Evolutionary conservation across 2,329 filamentous ascomycete species (phyloP).

Genomic region (Fusarium sp.): DNA sequence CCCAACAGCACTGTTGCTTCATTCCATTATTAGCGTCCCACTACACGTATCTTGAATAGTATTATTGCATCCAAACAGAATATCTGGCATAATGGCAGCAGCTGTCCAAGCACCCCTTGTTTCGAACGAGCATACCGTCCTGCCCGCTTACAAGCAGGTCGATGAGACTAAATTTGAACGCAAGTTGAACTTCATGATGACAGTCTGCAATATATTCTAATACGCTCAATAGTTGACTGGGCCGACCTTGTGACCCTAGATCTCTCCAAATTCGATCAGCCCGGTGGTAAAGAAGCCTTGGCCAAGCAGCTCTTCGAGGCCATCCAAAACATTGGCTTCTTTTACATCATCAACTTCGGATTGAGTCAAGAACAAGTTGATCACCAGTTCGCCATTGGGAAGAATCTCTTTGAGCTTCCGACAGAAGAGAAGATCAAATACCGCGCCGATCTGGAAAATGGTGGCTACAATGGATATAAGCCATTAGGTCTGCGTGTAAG

Average conservation of each 20-base stretch:
- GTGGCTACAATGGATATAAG: neutral
- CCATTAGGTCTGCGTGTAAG: neutral
- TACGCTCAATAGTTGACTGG: conserved; percentile 1
- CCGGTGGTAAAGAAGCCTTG: conserved; percentile 1
- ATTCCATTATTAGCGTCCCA: neutral
- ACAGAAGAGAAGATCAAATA: neutral
- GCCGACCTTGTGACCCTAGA: conserved; percentile 6
- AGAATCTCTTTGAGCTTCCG: neutral
- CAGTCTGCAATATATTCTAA: neutral
- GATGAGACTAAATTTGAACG: neutral
- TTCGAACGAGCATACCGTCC: neutral
- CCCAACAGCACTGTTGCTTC: neutral
- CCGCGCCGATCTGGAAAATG: neutral
- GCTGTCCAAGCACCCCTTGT: neutral
- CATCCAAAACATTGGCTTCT: neutral
- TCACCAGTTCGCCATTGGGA: neutral
- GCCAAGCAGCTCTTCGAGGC: neutral
- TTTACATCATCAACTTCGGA: neutral
- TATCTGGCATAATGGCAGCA: neutral
- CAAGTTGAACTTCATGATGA: neutral
- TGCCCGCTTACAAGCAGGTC: neutral
- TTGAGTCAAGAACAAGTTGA: neutral
- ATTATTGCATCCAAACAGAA: no score
- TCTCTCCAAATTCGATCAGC: conserved; percentile 2
- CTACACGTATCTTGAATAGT: neutral